Percentiles rank a stretch among this genome's conserved stretches.
Evolutionary conservation across 129 eudicot species (phyloP).

Genomic region (Helichrysum umbraculigerum): DNA sequence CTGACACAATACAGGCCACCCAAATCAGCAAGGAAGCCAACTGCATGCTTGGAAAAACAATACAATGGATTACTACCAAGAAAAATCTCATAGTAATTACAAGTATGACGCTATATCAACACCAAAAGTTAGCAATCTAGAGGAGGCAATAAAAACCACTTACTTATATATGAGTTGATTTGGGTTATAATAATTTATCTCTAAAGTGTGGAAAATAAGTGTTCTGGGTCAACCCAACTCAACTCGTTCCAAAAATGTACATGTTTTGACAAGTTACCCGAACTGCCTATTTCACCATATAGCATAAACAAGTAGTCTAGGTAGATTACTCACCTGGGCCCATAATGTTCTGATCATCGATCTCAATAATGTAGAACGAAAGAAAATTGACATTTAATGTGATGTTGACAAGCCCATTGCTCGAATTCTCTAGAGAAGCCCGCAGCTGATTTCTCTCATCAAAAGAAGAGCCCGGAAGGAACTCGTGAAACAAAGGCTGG

Average conservation of each 20-base stretch:
- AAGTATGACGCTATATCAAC: slow-evolving; percentile 9
- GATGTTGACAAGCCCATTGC: slow-evolving; percentile 68
- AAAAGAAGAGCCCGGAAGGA: slow-evolving; percentile 75
- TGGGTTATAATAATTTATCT: neutral
- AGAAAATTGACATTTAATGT: slow-evolving; percentile 72
- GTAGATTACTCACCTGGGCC: slow-evolving; percentile 74
- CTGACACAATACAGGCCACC: slow-evolving; percentile 91
- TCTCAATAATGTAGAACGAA: slow-evolving; percentile 73
- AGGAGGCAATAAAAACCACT: neutral
- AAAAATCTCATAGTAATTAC: neutral
- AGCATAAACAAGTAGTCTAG: neutral
- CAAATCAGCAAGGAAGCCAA: slow-evolving; percentile 89
- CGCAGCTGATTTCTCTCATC: slow-evolving; percentile 58
- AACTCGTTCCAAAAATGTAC: neutral
- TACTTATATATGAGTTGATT: slow-evolving; percentile 10
- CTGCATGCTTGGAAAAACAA: slow-evolving; percentile 60
- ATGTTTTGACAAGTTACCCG: neutral
- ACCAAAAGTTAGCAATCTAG: neutral
- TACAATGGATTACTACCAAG: slow-evolving; percentile 20
- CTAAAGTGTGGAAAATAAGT: neutral
- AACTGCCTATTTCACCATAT: neutral
- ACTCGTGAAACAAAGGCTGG: slow-evolving; percentile 89
- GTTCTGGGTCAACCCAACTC: neutral
- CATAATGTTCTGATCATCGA: slow-evolving; percentile 55
- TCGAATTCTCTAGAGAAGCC: slow-evolving; percentile 59